These are phyloP conservation scores for Mycena galopus DNA, from an alignment of 768 basidiomycete species.

Conservation along the genomic window DNA sequence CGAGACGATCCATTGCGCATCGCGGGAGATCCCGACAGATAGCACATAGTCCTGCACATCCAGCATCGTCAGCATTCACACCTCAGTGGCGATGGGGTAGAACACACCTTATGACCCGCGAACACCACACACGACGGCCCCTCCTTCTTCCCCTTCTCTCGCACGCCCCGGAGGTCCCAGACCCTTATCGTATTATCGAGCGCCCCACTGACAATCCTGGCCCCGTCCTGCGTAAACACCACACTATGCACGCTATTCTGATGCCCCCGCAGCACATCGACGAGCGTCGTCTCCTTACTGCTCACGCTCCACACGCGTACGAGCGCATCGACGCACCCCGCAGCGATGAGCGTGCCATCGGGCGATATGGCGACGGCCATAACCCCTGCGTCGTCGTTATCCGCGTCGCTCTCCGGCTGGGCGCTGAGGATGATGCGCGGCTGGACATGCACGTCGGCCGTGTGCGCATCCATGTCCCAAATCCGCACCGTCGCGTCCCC, in stretches of 20 bases:
- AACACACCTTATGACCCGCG: constrained; percentile 81
- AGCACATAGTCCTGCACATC: constrained; percentile 46
- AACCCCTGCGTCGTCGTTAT: constrained; percentile 61
- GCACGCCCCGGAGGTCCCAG: constrained; percentile 73
- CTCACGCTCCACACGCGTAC: constrained; percentile 76
- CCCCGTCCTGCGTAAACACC: constrained; percentile 95
- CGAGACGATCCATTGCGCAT: constrained; percentile 94
- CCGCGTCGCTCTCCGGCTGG: constrained; percentile 18
- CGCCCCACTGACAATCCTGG: constrained; percentile 91
- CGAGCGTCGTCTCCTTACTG: constrained; percentile 66
- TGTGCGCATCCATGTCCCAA: constrained; percentile 43
- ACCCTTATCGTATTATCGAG: constrained; percentile 89
- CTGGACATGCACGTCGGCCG: too few relatives aligned
- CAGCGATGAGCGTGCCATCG: constrained; percentile 66
- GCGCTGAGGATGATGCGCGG: constrained; percentile 33
- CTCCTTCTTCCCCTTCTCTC: constrained; percentile 34
- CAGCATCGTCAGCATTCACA: not conserved
- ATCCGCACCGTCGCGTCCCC: constrained; percentile 59
- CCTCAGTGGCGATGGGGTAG: constrained; percentile 42
- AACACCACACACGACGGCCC: constrained; percentile 70
- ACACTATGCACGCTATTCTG: constrained; percentile 89
- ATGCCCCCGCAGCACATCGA: constrained; percentile 84
- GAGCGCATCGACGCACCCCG: constrained; percentile 64
- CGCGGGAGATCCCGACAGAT: constrained; percentile 75
- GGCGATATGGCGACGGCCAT: constrained; percentile 74